A percentile compares a stretch with the other conserved stretches of the same genome.
Conservation (phyloP, 306 rosid species). For the Sicyos edulis region DNA sequence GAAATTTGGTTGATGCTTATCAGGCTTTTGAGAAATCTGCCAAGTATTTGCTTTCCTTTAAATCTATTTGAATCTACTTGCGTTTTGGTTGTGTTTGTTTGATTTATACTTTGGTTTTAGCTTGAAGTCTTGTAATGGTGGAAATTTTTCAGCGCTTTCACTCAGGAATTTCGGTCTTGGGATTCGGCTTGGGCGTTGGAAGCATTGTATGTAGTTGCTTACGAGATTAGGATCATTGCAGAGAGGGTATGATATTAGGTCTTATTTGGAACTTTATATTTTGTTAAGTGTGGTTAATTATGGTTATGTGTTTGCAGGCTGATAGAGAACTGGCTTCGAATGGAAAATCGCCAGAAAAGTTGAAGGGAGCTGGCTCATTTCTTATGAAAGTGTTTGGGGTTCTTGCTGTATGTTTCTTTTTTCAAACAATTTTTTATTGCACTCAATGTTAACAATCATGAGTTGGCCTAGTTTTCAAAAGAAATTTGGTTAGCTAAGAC, state of each 20-base stretch:
- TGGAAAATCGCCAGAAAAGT: conserved; percentile 84
- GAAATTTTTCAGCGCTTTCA: conserved; percentile 63
- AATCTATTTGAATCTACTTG: neutral
- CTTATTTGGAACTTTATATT: neutral
- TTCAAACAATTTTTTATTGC: neutral
- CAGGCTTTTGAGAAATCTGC: conserved; percentile 76
- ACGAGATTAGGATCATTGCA: conserved; percentile 87
- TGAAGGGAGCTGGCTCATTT: conserved; percentile 93
- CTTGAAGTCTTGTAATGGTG: conserved; percentile 12
- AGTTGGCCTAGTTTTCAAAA: too few relatives aligned
- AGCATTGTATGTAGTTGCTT: conserved; percentile 64
- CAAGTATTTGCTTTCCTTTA: conserved; percentile 33
- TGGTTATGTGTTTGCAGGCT: conserved; percentile 36
- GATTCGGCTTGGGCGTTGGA: conserved; percentile 94
- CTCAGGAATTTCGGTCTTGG: conserved; percentile 95
- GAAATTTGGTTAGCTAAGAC: too few relatives aligned
- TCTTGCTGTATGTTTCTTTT: conserved; percentile 67
- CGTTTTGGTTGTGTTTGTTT: neutral
- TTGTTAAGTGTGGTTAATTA: conserved; percentile 9
- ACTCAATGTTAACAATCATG: neutral
- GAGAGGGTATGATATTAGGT: conserved; percentile 50
- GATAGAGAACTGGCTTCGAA: conserved; percentile 65
- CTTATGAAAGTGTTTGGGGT: conserved; percentile 95
- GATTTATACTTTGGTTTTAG: neutral
- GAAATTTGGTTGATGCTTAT: conserved; percentile 56